These are phyloP conservation scores for Canna indica DNA, from an alignment of 176 grass and related monocot genomes.

Conservation along the genomic window DNA sequence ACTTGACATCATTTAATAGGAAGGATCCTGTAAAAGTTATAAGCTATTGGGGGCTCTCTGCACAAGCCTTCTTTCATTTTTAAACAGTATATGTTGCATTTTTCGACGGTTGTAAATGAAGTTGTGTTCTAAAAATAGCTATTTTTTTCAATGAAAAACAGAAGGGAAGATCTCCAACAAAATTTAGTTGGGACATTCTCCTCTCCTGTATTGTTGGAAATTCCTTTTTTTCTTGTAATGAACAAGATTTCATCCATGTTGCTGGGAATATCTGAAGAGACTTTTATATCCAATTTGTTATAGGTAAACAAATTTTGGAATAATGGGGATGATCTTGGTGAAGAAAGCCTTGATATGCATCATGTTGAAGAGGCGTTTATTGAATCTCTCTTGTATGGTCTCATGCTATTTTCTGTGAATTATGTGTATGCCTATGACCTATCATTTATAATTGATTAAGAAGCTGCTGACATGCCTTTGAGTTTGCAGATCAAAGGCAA, in stretches of 20 bases:
- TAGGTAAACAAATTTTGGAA: constrained; percentile 61
- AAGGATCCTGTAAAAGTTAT: too few relatives aligned
- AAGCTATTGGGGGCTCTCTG: too few relatives aligned
- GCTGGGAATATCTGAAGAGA: neutral
- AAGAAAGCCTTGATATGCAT: constrained; percentile 69
- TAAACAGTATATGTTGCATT: too few relatives aligned
- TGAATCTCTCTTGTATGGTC: constrained; percentile 64
- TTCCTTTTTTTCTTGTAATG: too few relatives aligned
- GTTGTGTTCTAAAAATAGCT: too few relatives aligned
- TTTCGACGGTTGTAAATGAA: too few relatives aligned
- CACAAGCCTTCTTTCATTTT: too few relatives aligned
- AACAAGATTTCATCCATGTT: neutral
- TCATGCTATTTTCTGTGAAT: neutral
- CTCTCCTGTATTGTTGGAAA: too few relatives aligned
- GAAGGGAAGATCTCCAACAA: too few relatives aligned
- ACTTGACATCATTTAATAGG: too few relatives aligned
- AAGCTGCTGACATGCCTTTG: constrained; percentile 15
- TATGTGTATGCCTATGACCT: neutral
- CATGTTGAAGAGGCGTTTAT: constrained; percentile 90
- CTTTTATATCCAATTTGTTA: constrained; percentile 16
- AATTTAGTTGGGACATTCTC: too few relatives aligned
- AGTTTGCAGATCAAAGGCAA: constrained; percentile 59
- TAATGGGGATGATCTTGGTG: constrained; percentile 49
- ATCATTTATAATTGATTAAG: neutral
- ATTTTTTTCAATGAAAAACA: too few relatives aligned